Base-by-base conservation (phyloP, 176 grass and related monocot species). In the Carex scoparia region DNA sequence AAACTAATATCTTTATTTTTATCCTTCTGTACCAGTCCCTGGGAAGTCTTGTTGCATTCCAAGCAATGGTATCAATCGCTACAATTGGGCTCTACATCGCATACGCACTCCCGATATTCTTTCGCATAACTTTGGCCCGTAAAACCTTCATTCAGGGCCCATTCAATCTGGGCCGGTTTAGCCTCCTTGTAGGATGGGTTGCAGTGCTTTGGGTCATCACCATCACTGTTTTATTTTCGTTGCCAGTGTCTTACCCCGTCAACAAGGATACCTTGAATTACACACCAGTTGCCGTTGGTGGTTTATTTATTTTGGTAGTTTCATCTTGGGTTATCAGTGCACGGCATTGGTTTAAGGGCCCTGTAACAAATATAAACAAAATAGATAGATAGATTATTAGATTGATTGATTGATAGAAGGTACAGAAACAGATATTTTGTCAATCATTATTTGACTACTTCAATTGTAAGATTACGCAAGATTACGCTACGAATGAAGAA, bases 41-140 rank as follows among this genome's bases (percentile, higher is more conserved):
- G 40, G 91, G 91, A 19, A 98, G 96, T 78, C 68, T 94, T 27
- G 96, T 98, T 69, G 96, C 96, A 61, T 98, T 98, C 89, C 96
- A 95, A 88, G 96, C 96, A 40, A 98, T 98, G 96, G 93, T 98
- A 81, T 98, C 96, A 15, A 95, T 98, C 74, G 93, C 96, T 2
- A 98, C 93, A 1, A 94, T 95, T 53, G 91, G 96, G 28, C 91
- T 98, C 15, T 95, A 98, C 85, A 94, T 95, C 61, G 79, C 96
- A 5, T 98, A 95, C 84, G 91, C 93, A 51, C 84, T 98, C 63
- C 95, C 95, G 4, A 98, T 95, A 87, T 88, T 98, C 80, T 94
- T 95, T 81, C 73, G 93, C 48, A 86, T 98, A 35, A 98, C 95
- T 44, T 83, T 98, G 65, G 91, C 89, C 19, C 86, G 95, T 5